A percentile compares a stretch with the other conserved stretches of the same genome.
These are phyloP conservation scores for Fraxinus velutina DNA, from an alignment of 305 asterid genomes.

Conservation along the genomic window DNA sequence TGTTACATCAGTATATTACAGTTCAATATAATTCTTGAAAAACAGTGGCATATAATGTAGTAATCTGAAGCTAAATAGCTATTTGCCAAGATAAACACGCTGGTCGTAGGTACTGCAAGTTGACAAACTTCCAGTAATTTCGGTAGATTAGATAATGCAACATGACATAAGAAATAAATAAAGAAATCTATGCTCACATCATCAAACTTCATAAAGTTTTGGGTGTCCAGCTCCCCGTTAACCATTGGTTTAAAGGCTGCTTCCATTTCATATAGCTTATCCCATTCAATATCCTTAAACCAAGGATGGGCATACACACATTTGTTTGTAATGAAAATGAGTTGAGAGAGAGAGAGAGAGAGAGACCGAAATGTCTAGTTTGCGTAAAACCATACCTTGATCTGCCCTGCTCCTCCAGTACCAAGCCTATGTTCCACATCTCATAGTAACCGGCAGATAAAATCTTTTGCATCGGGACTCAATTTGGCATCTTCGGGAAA, in stretches of 20 bases:
- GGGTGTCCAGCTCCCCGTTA: slow-evolving; percentile 88
- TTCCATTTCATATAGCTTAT: slow-evolving; percentile 81
- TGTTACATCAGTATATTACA: neutral
- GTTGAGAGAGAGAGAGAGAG: neutral
- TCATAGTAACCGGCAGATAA: slow-evolving; percentile 72
- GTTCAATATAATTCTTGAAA: neutral
- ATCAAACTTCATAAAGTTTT: slow-evolving; percentile 82
- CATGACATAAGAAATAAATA: slow-evolving; percentile 10
- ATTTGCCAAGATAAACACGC: neutral
- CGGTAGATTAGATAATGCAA: neutral
- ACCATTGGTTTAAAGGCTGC: slow-evolving; percentile 89
- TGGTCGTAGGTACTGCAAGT: slow-evolving; percentile 1
- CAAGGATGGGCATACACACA: slow-evolving; percentile 77
- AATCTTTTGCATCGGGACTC: slow-evolving; percentile 78
- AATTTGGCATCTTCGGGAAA: slow-evolving; percentile 70
- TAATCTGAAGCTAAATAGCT: neutral
- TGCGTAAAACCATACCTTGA: slow-evolving; percentile 48
- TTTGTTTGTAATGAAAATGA: slow-evolving; percentile 1
- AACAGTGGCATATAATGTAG: neutral
- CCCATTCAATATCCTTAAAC: slow-evolving; percentile 76
- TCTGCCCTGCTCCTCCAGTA: slow-evolving; percentile 73
- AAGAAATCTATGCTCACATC: slow-evolving; percentile 47
- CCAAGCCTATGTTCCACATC: slow-evolving; percentile 91
- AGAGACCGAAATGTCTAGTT: slow-evolving; percentile 15
- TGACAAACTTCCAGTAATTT: neutral